phyloP scores from a whole-genome alignment of 306 rosid genomes.

The Sicyos baderoa region DNA sequence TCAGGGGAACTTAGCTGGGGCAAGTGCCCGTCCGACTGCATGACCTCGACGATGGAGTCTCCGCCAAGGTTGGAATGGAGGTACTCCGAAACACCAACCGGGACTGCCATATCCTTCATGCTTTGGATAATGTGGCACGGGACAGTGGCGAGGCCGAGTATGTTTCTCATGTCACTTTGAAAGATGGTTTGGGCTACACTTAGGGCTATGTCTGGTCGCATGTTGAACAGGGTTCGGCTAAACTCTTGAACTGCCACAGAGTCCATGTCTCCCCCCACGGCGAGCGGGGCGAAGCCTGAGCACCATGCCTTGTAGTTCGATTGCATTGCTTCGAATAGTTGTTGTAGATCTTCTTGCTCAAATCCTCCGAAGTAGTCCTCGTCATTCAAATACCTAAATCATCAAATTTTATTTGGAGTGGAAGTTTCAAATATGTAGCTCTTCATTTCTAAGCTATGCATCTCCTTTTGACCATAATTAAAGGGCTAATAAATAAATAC shows the following conservation, averaged over 20 bases:
- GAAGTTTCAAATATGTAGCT: no score
- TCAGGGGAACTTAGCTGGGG: conserved; percentile 90
- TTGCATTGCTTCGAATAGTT: conserved; percentile 54
- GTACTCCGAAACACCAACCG: conserved; percentile 61
- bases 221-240: conserved; percentile 78
- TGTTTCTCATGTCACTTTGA: conserved; percentile 59
- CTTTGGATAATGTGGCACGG: conserved; percentile 78
- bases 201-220: conserved; percentile 81
- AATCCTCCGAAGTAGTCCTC: conserved; percentile 74
- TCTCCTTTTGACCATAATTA: no score
- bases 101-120: conserved; percentile 69
- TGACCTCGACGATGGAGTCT: conserved; percentile 62
- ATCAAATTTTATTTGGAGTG: no score
- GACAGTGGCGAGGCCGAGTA: conserved; percentile 37
- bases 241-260: conserved; percentile 79
- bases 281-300: conserved; percentile 63
- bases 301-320: conserved; percentile 87
- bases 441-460: no score
- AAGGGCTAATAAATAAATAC: no score
- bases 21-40: conserved; percentile 68
- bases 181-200: conserved; percentile 52
- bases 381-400: conserved; percentile 56
- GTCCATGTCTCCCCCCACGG: conserved; percentile 84
- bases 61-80: conserved; percentile 55
- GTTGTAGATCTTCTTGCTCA: conserved; percentile 61